Evolutionary conservation across 495 filamentous ascomycete genomes (phyloP), one percentile per base, ranked within the genome.

Genomic region (Trichocladium antarcticum): DNA sequence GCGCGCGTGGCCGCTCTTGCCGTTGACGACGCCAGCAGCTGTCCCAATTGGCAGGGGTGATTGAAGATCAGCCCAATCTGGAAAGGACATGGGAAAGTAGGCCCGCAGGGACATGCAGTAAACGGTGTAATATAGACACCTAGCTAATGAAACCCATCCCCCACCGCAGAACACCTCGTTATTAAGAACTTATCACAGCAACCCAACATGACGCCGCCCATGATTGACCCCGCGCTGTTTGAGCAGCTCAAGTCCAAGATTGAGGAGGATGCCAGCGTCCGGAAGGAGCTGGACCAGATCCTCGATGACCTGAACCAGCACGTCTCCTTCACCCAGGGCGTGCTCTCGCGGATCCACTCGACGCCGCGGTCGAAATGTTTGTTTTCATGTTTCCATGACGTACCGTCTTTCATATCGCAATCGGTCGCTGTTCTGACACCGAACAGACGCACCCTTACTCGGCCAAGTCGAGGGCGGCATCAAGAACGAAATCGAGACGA

Each of bases 271-370:
- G 71, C 75, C 15, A 69, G 73, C 36, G 76, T 92, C 40, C 81
- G 85, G 55, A 90, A 96, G 72, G 82, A 86, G 60, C 75, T 98
- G 24, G 77, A 82, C 42, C 82, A 88, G 20, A 83, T 94, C 50
- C 73, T 90, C 42, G 82, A 89, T 58, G 75, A 73, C 19, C 76
- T 96, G 11, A 86, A 89, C 44, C 67, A 68, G 45, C 50, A 67
- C 66, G 77, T 74, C 20, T 76, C 86, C 52, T 78, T 74, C 48
- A 83, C 84, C 7, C 81, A 83, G 60, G 86, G 89, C 49, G 75
- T 84, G 39, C 77, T 96, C 38, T 88, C 90, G n/a, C 68, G 85
- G 56, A 85, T 88, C 29, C 92, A 98, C 65, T 92, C 87, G 5
- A 93, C 88, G 0, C 82, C 87, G 21, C 73, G 80, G 31, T 72